phyloP scores from a whole-genome alignment of 148 eudicot species.

The Rhododendron simsii region DNA sequence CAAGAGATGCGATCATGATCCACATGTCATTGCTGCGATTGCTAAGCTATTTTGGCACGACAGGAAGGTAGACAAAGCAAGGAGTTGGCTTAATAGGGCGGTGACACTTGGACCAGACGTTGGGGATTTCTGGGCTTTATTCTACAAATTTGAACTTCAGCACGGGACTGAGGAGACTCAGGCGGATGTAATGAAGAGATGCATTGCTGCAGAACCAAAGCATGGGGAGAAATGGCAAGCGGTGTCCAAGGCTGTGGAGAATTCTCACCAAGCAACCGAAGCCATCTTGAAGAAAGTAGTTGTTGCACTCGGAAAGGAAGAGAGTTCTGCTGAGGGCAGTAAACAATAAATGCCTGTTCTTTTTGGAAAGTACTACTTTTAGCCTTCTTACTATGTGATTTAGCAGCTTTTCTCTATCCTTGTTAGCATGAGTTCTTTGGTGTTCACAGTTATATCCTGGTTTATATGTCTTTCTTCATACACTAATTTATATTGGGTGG shows the following conservation, averaged over 20 bases:
- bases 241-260: conserved; percentile 72
- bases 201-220: conserved; percentile 85
- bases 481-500: not conserved
- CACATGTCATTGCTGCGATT: conserved; percentile 76
- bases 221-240: conserved; percentile 96
- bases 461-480: not conserved
- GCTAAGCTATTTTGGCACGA: conserved; percentile 92
- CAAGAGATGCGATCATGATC: conserved; percentile 72
- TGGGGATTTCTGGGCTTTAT: conserved; percentile 93
- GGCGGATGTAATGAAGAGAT: conserved; percentile 74
- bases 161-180: conserved; percentile 81
- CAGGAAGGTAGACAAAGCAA: conserved; percentile 88
- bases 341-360: conserved; percentile 20
- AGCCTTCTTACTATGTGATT: not conserved
- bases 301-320: conserved; percentile 72
- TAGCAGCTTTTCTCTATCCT: not conserved
- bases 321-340: conserved; percentile 51
- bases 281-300: conserved; percentile 84
- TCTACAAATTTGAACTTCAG: conserved; percentile 76
- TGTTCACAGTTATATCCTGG: not conserved
- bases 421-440: not conserved
- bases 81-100: conserved; percentile 79
- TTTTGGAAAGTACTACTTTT: not conserved
- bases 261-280: conserved; percentile 83
- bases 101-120: conserved; percentile 81